These are phyloP conservation scores for Alnus glutinosa DNA, from an alignment of 306 rosid species.

Conservation along the genomic window DNA sequence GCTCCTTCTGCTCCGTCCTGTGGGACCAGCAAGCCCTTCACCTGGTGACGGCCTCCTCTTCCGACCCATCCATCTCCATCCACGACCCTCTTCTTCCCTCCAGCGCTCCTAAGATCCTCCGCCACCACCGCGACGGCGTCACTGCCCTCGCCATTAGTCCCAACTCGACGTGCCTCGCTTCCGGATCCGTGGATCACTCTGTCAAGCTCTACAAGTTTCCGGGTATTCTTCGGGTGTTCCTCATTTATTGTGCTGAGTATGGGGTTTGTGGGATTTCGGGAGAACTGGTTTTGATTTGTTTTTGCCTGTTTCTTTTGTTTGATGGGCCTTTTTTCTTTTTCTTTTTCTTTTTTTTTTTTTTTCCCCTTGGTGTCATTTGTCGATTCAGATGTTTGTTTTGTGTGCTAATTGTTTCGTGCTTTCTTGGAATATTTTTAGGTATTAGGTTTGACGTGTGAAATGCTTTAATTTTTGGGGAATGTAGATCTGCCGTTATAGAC, in stretches of 20 bases:
- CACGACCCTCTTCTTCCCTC: slow-evolving; percentile 75
- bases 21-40: slow-evolving; percentile 85
- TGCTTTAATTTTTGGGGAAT: background rate
- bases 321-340: background rate
- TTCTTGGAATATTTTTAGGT: background rate
- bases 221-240: slow-evolving; percentile 32
- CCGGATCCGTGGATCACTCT: slow-evolving; percentile 90
- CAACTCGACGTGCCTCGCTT: slow-evolving; percentile 91
- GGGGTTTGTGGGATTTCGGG: background rate
- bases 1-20: slow-evolving; percentile 78
- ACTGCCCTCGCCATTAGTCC: slow-evolving; percentile 92
- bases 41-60: slow-evolving; percentile 72
- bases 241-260: background rate
- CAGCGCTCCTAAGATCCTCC: slow-evolving; percentile 64
- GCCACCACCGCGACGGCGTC: slow-evolving; percentile 92
- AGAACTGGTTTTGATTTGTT: too few species aligned
- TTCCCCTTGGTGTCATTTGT: background rate
- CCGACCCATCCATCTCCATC: slow-evolving; percentile 63
- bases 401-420: too few species aligned
- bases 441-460: background rate
- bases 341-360: background rate
- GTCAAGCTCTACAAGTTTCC: slow-evolving; percentile 98
- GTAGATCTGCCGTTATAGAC: background rate
- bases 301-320: too few species aligned
- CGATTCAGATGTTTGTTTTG: too few species aligned